phyloP scores from a whole-genome alignment of 1,284 basidiomycete species.

The Rhodotorula glutinis region DNA sequence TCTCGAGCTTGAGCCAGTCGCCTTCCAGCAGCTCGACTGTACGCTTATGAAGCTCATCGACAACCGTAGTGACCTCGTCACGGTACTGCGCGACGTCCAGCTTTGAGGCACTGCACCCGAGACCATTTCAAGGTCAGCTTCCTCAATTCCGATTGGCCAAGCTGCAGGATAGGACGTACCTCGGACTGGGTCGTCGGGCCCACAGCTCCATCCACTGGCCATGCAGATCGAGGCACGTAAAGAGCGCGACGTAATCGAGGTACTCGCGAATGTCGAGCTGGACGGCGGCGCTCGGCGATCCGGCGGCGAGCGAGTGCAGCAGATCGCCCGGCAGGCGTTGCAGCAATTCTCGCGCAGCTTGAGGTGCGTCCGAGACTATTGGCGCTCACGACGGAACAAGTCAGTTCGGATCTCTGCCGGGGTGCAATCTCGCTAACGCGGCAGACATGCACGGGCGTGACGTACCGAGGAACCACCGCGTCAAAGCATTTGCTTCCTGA shows the following conservation, averaged over 20 bases:
- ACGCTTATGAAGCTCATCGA: constrained; percentile 49
- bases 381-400: not conserved
- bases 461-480: constrained; percentile 81
- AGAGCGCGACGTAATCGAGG: constrained; percentile 52
- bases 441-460: too few relatives aligned
- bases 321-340: constrained; percentile 65
- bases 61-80: constrained; percentile 37
- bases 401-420: too few relatives aligned
- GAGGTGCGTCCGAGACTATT: constrained; percentile 67
- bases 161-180: constrained; percentile 32
- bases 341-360: constrained; percentile 65
- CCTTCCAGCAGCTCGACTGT: constrained; percentile 51
- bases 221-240: constrained; percentile 40
- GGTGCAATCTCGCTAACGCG: too few relatives aligned
- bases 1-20: constrained; percentile 53
- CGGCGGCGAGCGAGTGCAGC: constrained; percentile 48
- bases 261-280: constrained; percentile 55
- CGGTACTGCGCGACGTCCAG: constrained; percentile 23
- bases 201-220: constrained; percentile 38
- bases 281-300: constrained; percentile 52
- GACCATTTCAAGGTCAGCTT: too few relatives aligned
- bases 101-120: constrained; percentile 9
- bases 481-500: constrained; percentile 75
- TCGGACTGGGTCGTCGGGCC: constrained; percentile 53
- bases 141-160: too few relatives aligned